These are phyloP conservation scores for Oropetium thomaeum DNA, from an alignment of 176 grass and related monocot genomes.

Conservation along the genomic window DNA sequence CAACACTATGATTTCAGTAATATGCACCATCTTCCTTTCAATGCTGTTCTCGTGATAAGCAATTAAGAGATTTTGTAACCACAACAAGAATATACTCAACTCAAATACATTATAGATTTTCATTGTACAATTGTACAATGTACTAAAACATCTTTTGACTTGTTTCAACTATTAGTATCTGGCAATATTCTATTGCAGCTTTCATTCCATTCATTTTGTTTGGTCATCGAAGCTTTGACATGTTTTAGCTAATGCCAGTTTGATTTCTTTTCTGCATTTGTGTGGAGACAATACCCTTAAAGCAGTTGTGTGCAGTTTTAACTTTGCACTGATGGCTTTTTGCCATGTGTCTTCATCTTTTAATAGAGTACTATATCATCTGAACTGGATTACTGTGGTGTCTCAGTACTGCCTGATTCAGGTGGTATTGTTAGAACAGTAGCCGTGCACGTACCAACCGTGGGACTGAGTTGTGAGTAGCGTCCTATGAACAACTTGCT, in stretches of 20 bases:
- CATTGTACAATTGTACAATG: conserved; percentile 2
- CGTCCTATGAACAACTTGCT: not conserved
- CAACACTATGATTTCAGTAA: conserved; percentile 15
- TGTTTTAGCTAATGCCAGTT: not conserved
- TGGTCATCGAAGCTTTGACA: not conserved
- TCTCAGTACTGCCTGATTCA: conserved; percentile 1
- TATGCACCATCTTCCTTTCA: conserved; percentile 5
- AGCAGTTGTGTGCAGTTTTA: not conserved
- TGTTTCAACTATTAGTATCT: conserved; percentile 21
- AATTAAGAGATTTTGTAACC: conserved; percentile 22
- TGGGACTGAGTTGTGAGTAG: too few relatives aligned
- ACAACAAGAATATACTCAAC: not conserved
- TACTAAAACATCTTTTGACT: not conserved
- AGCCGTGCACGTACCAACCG: not conserved
- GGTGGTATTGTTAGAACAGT: not conserved
- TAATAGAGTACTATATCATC: conserved; percentile 1
- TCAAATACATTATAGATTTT: conserved; percentile 14
- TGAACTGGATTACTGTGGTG: not conserved
- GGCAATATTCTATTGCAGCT: not conserved
- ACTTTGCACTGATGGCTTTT: not conserved
- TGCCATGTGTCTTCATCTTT: not conserved
- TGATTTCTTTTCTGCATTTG: not conserved
- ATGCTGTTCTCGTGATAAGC: conserved; percentile 10
- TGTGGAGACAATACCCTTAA: not conserved
- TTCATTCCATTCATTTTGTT: not conserved